Percentiles rank a stretch among this genome's conserved stretches.
Conservation (phyloP, 805 yeast species). For the Barnettozyma populi region DNA sequence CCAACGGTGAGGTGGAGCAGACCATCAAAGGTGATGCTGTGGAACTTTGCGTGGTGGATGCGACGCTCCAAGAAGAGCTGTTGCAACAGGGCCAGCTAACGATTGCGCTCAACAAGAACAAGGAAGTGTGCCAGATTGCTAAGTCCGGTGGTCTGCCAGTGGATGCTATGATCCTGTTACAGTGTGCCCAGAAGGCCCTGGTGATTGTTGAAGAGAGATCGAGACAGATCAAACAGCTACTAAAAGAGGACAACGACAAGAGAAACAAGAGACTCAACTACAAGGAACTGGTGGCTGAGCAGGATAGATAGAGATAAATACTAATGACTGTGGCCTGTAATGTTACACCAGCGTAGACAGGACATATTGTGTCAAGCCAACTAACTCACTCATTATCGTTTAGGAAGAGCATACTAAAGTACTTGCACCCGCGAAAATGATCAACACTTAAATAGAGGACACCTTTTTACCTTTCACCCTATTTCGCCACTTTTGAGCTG, state of each 20-base stretch:
- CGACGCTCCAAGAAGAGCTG: slow-evolving; percentile 70
- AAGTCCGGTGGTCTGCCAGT: slow-evolving; percentile 89
- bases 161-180: slow-evolving; percentile 62
- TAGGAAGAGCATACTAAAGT: too few relatives aligned
- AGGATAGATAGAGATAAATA: slow-evolving; percentile 17
- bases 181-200: slow-evolving; percentile 64
- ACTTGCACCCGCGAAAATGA: not conserved
- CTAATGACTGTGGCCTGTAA: not conserved
- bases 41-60: slow-evolving; percentile 68
- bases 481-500: not conserved
- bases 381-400: too few relatives aligned
- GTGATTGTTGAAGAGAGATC: slow-evolving; percentile 59
- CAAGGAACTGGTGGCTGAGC: slow-evolving; percentile 23
- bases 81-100: slow-evolving; percentile 76
- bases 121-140: slow-evolving; percentile 84
- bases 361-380: too few relatives aligned
- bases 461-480: not conserved
- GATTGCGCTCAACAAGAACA: slow-evolving; percentile 80
- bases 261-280: slow-evolving; percentile 23
- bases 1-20: slow-evolving; percentile 57
- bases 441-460: not conserved
- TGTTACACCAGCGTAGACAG: not conserved
- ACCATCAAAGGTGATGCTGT: slow-evolving; percentile 62
- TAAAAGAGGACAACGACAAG: slow-evolving; percentile 27
- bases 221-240: slow-evolving; percentile 48